Evolutionary conservation across 2,329 filamentous ascomycete genomes (phyloP).

Genomic region (Chrysoporthe cubensis): DNA sequence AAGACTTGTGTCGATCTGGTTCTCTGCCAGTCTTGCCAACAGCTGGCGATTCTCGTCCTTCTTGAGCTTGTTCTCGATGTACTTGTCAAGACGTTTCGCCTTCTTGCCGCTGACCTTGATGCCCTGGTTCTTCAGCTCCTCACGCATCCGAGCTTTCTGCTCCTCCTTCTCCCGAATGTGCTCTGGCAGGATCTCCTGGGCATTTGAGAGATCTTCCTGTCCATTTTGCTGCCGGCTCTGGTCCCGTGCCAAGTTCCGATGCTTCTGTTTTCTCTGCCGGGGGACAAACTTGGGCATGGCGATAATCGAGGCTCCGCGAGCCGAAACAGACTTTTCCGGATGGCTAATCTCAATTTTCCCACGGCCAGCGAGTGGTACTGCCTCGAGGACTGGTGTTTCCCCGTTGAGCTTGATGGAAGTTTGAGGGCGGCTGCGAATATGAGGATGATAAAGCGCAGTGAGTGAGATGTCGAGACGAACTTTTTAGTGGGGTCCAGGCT

Average conservation of each 20-base stretch:
- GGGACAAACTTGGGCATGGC: conserved; percentile 63
- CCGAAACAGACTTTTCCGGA: not conserved
- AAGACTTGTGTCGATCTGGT: conserved; percentile 80
- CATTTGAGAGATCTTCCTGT: conserved; percentile 58
- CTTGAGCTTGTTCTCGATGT: conserved; percentile 85
- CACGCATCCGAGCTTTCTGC: conserved; percentile 59
- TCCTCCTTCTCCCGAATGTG: conserved; percentile 53
- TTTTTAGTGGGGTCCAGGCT: conserved; percentile 24
- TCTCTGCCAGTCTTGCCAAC: conserved; percentile 78
- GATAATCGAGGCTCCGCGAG: not conserved
- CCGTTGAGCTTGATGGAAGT: not conserved
- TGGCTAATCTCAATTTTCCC: not conserved
- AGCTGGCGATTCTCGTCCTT: conserved; percentile 91
- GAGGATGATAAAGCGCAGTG: conserved; percentile 6
- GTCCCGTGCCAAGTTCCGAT: conserved; percentile 69
- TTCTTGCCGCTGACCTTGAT: conserved; percentile 66
- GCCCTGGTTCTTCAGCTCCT: conserved; percentile 55
- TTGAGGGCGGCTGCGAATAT: not conserved
- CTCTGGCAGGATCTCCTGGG: conserved; percentile 53
- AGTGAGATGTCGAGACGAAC: conserved; percentile 19
- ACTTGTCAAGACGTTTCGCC: conserved; percentile 69
- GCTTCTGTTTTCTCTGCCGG: conserved; percentile 70
- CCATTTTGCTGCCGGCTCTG: conserved; percentile 50
- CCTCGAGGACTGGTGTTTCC: not conserved
- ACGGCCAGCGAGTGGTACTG: not conserved